Conservation (phyloP, 768 basidiomycete species). For the Pleurotus salmoneostramineus region DNA sequence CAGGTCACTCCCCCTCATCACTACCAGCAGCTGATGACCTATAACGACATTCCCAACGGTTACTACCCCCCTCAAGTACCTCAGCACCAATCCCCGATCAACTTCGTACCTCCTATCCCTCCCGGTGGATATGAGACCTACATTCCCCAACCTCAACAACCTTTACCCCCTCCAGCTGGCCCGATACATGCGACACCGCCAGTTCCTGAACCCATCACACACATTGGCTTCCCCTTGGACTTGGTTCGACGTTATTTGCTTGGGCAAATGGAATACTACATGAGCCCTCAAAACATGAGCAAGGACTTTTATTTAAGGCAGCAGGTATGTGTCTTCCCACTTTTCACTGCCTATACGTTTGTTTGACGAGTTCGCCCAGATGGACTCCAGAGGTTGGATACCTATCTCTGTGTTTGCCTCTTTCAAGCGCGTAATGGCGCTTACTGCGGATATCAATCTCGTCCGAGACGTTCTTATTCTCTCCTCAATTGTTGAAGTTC, state of each 20-base stretch:
- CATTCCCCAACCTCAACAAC: slow-evolving; percentile 16
- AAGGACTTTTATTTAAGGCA: slow-evolving; percentile 80
- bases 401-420: slow-evolving; percentile 76
- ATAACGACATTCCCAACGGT: slow-evolving; percentile 11
- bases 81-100: not conserved
- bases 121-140: slow-evolving; percentile 22
- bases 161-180: slow-evolving; percentile 13
- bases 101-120: slow-evolving; percentile 19
- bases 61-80: slow-evolving; percentile 19
- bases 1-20: slow-evolving; percentile 24
- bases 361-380: slow-evolving; percentile 41
- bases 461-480: slow-evolving; percentile 68
- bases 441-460: slow-evolving; percentile 56
- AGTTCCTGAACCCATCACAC: slow-evolving; percentile 43
- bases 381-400: slow-evolving; percentile 90
- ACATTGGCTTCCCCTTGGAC: slow-evolving; percentile 57
- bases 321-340: slow-evolving; percentile 10
- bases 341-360: not conserved
- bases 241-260: slow-evolving; percentile 65
- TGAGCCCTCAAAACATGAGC: slow-evolving; percentile 87
- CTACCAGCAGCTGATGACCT: slow-evolving; percentile 24
- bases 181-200: slow-evolving; percentile 21
- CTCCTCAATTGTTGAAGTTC: slow-evolving; percentile 72
- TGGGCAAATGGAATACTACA: slow-evolving; percentile 87
- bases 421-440: slow-evolving; percentile 76